Evolutionary conservation across 106 monocot genomes (phyloP).

Genomic region (Acorus calamus): DNA sequence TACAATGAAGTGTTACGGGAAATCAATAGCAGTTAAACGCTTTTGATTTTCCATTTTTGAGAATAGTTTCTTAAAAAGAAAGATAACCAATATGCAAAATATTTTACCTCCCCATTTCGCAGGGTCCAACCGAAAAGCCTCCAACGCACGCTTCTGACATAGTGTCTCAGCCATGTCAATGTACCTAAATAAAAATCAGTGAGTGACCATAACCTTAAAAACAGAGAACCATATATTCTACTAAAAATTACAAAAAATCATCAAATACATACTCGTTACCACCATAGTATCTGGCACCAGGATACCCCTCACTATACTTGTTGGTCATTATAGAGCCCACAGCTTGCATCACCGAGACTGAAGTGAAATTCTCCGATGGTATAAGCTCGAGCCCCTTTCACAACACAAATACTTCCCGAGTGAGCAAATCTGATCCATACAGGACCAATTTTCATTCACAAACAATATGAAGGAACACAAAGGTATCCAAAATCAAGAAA

Average conservation of each 20-base stretch:
- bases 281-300: conserved; percentile 99
- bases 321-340: conserved; percentile 99
- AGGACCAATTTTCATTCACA: too few species aligned
- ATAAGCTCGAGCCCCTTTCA: conserved; percentile 86
- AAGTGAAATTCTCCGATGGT: conserved; percentile 96
- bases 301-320: conserved; percentile 98
- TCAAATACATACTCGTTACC: conserved; percentile 78
- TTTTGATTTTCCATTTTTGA: background rate
- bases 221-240: background rate
- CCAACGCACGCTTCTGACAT: conserved; percentile 92
- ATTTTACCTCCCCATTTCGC: conserved; percentile 89
- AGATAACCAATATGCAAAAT: background rate
- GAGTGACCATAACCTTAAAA: background rate
- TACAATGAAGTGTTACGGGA: background rate
- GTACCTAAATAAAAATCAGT: conserved; percentile 28
- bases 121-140: conserved; percentile 82
- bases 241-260: background rate
- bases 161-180: conserved; percentile 96
- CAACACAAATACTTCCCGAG: background rate
- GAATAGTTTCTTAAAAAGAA: background rate
- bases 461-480: too few species aligned
- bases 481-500: too few species aligned
- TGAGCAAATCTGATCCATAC: too few species aligned
- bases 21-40: background rate
- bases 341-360: conserved; percentile 93